phyloP scores from a whole-genome alignment of 305 asterid genomes.

The Lippia alba region DNA sequence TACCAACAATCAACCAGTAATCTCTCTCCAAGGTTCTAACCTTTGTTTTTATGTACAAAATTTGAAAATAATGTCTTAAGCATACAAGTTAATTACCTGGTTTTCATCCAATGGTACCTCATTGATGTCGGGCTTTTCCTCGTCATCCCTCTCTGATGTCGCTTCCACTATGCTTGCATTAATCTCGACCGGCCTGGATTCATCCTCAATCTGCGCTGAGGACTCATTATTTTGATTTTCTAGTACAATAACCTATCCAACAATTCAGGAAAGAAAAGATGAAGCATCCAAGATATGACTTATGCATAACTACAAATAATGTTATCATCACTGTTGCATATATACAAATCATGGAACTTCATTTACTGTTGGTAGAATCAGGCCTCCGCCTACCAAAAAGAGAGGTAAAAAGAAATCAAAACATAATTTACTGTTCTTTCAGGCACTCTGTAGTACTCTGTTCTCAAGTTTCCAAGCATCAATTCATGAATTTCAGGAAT shows the following conservation, averaged over 20 bases:
- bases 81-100: conserved; percentile 50
- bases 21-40: no score
- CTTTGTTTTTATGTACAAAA: no score
- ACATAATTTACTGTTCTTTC: no score
- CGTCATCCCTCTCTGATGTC: conserved; percentile 57
- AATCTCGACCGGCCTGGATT: conserved; percentile 56
- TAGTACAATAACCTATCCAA: conserved; percentile 64
- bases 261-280: conserved; percentile 27
- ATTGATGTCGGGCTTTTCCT: conserved; percentile 91
- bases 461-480: conserved; percentile 9
- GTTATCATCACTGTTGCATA: conserved; percentile 5
- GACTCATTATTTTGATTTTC: conserved; percentile 76
- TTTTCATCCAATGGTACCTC: conserved; percentile 77
- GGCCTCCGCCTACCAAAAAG: no score
- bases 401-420: no score
- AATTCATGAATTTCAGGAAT: conserved; percentile 13
- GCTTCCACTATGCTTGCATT: conserved; percentile 48
- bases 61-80: background rate
- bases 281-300: background rate
- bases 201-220: conserved; percentile 75
- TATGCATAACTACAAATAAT: conserved; percentile 13
- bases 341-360: conserved; percentile 18
- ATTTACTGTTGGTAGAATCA: no score
- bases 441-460: no score
- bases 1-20: no score